A percentile compares a stretch with the other conserved stretches of the same genome.
Evolutionary conservation across 495 filamentous ascomycete genomes (phyloP).

Genomic region (Daldinia vernicosa): DNA sequence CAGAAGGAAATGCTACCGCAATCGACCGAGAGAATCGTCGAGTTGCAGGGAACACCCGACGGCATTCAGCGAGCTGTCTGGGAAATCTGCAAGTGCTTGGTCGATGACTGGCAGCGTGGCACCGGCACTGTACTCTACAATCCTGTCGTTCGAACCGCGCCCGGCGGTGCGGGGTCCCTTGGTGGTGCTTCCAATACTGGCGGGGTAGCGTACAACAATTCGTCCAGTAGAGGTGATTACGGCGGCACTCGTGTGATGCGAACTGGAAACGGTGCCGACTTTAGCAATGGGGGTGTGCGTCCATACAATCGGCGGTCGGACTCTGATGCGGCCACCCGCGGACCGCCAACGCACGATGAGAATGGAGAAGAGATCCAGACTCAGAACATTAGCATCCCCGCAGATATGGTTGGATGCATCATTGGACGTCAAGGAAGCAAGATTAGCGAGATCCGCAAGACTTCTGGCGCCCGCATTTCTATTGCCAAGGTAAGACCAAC

Average conservation of each 20-base stretch:
- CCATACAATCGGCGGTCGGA: conserved; percentile 80
- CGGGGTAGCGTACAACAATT: conserved; percentile 44
- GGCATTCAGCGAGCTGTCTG: conserved; percentile 95
- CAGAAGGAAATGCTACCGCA: conserved; percentile 99
- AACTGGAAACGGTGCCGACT: conserved; percentile 96
- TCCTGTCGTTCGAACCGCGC: conserved; percentile 84
- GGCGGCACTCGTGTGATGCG: conserved; percentile 80
- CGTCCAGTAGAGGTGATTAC: conserved; percentile 59
- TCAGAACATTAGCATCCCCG: conserved; percentile 98
- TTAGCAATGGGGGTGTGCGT: conserved; percentile 78
- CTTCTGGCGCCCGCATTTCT: conserved; percentile 94
- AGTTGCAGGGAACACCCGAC: conserved; percentile 91
- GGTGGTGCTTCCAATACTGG: conserved; percentile 50
- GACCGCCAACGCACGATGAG: conserved; percentile 84
- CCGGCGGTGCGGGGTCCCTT: conserved; percentile 60
- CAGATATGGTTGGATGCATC: conserved; percentile 99
- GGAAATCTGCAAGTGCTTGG: conserved; percentile 98
- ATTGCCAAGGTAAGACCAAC: conserved; percentile 78
- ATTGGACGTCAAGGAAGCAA: conserved; percentile 93
- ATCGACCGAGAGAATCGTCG: conserved; percentile 98
- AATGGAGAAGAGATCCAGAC: conserved; percentile 98
- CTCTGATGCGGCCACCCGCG: conserved; percentile 76
- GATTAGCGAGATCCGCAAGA: conserved; percentile 97
- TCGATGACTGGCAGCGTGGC: conserved; percentile 96
- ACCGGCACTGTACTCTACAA: conserved; percentile 97